Conservation (phyloP, 1,284 basidiomycete genomes). For the Mycena sp. region DNA sequence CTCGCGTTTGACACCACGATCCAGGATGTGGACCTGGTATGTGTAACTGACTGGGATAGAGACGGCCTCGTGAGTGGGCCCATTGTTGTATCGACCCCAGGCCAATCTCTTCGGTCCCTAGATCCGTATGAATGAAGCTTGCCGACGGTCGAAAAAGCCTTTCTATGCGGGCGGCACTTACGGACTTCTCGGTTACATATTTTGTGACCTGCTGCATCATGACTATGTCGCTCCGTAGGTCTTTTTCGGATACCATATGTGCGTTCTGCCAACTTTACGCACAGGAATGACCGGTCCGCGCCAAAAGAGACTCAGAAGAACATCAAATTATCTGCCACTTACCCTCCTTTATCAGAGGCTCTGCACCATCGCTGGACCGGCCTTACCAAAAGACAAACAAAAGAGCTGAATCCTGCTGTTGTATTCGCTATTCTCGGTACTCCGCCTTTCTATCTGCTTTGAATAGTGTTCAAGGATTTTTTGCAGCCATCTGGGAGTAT, state of each 20-base stretch:
- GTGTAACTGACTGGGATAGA: constrained; percentile 80
- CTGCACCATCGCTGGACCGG: constrained; percentile 76
- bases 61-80: constrained; percentile 71
- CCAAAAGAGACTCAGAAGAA: constrained; percentile 70
- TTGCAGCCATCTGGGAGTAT: constrained; percentile 85
- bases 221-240: constrained; percentile 86
- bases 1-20: constrained; percentile 70
- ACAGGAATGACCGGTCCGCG: constrained; percentile 67
- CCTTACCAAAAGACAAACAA: constrained; percentile 78
- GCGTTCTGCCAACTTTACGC: constrained; percentile 30
- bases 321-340: constrained; percentile 70
- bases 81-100: not conserved
- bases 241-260: constrained; percentile 22
- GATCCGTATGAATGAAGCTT: constrained; percentile 82
- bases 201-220: constrained; percentile 90
- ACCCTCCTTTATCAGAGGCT: constrained; percentile 72
- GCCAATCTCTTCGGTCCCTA: constrained; percentile 45
- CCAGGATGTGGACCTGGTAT: constrained; percentile 79
- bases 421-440: constrained; percentile 80
- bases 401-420: constrained; percentile 78
- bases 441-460: constrained; percentile 14
- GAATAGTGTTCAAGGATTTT: not conserved
- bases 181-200: constrained; percentile 94
- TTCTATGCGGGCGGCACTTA: constrained; percentile 92
- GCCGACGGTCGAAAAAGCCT: constrained; percentile 75